Conservation (phyloP, 148 eudicot species). For the Vaccinium vitisidaea region DNA sequence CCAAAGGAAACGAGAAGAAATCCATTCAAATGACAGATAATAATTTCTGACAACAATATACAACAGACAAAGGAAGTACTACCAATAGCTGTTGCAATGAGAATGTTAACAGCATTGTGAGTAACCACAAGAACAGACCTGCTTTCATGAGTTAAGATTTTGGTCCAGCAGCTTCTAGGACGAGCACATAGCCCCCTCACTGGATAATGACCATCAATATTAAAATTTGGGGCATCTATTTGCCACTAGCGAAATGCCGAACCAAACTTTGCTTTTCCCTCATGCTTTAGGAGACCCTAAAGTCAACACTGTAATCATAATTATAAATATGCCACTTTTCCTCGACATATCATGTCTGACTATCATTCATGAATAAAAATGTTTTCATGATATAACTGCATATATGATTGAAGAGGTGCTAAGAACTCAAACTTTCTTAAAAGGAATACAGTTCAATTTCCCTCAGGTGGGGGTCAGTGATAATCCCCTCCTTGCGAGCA, state of each 20-base stretch:
- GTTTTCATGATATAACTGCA: background rate
- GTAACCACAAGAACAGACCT: slow-evolving; percentile 92
- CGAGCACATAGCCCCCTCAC: slow-evolving; percentile 74
- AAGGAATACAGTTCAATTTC: slow-evolving; percentile 45
- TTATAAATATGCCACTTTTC: background rate
- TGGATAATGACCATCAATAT: slow-evolving; percentile 84
- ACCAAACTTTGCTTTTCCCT: slow-evolving; percentile 77
- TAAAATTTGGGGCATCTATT: slow-evolving; percentile 76
- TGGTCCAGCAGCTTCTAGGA: slow-evolving; percentile 79
- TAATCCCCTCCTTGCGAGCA: slow-evolving; percentile 62
- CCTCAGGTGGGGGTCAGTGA: slow-evolving; percentile 70
- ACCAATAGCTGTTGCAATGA: slow-evolving; percentile 92
- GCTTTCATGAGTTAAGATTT: slow-evolving; percentile 69
- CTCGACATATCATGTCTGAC: background rate
- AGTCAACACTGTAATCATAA: slow-evolving; percentile 28
- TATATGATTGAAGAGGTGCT: background rate
- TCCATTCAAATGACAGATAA: background rate
- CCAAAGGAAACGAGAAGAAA: slow-evolving; percentile 12
- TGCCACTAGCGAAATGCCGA: slow-evolving; percentile 76
- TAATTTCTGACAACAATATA: background rate
- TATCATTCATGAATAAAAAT: background rate
- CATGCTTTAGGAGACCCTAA: slow-evolving; percentile 95
- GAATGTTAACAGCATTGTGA: slow-evolving; percentile 98
- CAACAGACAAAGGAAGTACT: slow-evolving; percentile 20
- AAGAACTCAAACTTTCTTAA: slow-evolving; percentile 28